These are phyloP conservation scores for Pistacia integerrima DNA, from an alignment of 345 rosid species.

Conservation along the genomic window DNA sequence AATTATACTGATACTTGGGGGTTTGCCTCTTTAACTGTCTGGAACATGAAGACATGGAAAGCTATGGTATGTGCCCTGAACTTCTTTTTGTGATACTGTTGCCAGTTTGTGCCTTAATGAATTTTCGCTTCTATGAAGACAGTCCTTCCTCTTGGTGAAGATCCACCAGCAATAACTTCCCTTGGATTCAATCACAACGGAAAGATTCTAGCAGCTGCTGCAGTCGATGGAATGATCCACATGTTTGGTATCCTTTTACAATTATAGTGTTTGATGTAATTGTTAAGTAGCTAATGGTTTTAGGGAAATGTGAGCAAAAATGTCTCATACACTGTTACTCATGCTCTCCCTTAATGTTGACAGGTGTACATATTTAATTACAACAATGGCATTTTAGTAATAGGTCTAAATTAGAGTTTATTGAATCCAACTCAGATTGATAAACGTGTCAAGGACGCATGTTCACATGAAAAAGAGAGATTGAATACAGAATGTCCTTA, in stretches of 20 bases:
- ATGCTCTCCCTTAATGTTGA: too few relatives aligned
- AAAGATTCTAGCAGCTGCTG: slow-evolving; percentile 76
- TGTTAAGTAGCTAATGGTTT: neutral
- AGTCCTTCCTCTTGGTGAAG: slow-evolving; percentile 83
- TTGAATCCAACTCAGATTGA: too few relatives aligned
- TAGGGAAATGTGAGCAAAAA: too few relatives aligned
- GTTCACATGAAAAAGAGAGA: too few relatives aligned
- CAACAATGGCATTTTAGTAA: too few relatives aligned
- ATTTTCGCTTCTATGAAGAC: slow-evolving; percentile 55
- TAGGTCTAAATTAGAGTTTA: too few relatives aligned
- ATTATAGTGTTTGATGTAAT: neutral
- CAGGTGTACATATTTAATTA: too few relatives aligned
- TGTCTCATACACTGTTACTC: too few relatives aligned
- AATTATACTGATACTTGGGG: slow-evolving; percentile 47
- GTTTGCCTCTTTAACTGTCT: slow-evolving; percentile 66
- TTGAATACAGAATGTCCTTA: too few relatives aligned
- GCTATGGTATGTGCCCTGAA: slow-evolving; percentile 55
- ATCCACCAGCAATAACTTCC: slow-evolving; percentile 80
- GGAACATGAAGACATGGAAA: slow-evolving; percentile 85
- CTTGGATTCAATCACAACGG: slow-evolving; percentile 79
- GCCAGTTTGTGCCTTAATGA: slow-evolving; percentile 27
- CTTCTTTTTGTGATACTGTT: slow-evolving; percentile 15
- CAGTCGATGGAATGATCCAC: slow-evolving; percentile 84
- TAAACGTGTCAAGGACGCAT: too few relatives aligned
- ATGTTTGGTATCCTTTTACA: slow-evolving; percentile 84